Evolutionary conservation across 495 filamentous ascomycete genomes (phyloP), one percentile per base, ranked within the genome.

Genomic region (Sabuloglossum arenarium): DNA sequence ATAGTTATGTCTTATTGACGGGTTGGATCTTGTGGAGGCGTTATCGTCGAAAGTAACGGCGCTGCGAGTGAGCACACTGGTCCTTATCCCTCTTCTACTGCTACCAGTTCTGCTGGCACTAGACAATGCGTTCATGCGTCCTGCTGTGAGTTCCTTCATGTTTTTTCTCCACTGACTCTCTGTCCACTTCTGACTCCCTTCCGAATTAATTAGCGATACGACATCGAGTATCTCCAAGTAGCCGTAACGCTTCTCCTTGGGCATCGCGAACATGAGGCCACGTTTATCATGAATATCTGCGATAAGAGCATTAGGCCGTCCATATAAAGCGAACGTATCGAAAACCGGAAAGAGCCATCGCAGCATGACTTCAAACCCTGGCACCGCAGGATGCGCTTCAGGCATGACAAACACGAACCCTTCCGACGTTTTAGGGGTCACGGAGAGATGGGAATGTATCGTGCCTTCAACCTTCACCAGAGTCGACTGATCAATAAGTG

Each of bases 351-450:
- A 91, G 8, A 99, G 70, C 70, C 85, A 97, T 29, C 86, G 79
- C n/a, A 99, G 75, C 78, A 97, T 86, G 72, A 88, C 95, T 65
- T 99, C 91, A 60, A 97, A 94, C 1, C 93, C 93, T 56, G 80
- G 81, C 12, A 99, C 85, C 1, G 86, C 88, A 30, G 89, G 82
- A 65, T 87, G 90, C 2, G 79, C 77, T 66, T 99, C 91, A 1
- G 91, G 93, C 93, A 97, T 95, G 60, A 96, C 81, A 63, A 97
- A 99, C 3, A 99, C 86, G 62, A 94, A 93, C 1, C 93, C 91
- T 63, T 97, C 93, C 8, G 79, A 81, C 8, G 79, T 78, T 5
- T 83, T 76, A 31, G 85, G 75, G 4, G 80, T 79, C 10, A 77
- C 75, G 0, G 81, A 79, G 39, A 43, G 39, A n/a, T n/a, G 39